phyloP scores from a whole-genome alignment of 2,329 filamentous ascomycete genomes.

The Pseudogymnoascus sp. region DNA sequence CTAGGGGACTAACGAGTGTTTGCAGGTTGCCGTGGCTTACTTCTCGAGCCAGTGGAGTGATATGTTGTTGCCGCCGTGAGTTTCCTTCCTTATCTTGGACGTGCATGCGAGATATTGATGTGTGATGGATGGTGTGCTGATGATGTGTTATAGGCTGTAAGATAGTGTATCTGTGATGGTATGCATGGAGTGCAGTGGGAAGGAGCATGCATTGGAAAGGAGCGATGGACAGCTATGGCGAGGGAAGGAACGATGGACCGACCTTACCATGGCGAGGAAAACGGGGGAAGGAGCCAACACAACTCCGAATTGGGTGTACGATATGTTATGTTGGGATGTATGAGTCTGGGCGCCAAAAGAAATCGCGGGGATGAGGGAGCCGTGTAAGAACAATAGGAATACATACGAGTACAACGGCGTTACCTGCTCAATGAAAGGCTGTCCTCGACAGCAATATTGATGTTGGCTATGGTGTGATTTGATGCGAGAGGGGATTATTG shows the following conservation, averaged over 20 bases:
- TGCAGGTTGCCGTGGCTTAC: constrained; percentile 58
- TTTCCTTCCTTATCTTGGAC: constrained; percentile 7
- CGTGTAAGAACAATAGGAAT: constrained; percentile 4
- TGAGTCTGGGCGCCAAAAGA: not conserved
- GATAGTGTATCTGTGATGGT: not conserved
- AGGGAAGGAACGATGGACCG: not conserved
- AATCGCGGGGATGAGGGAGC: not conserved
- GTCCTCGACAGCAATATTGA: not conserved
- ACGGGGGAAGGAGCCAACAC: not conserved
- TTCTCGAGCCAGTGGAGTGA: constrained; percentile 63
- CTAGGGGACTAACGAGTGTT: constrained; percentile 13
- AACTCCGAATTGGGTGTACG: not conserved
- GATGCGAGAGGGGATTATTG: not conserved
- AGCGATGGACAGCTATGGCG: not conserved
- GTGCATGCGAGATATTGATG: not conserved
- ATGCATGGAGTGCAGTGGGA: not conserved
- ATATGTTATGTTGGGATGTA: not conserved
- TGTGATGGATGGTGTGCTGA: not conserved
- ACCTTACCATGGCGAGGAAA: not conserved
- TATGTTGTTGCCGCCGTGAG: constrained; percentile 58
- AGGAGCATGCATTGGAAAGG: not conserved
- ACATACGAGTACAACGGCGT: not conserved
- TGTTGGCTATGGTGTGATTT: not conserved
- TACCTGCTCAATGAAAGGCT: not conserved
- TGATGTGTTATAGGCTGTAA: not conserved